Base-by-base conservation (phyloP, 73 alveolate species). In the Blepharisma japonicum region DNA sequence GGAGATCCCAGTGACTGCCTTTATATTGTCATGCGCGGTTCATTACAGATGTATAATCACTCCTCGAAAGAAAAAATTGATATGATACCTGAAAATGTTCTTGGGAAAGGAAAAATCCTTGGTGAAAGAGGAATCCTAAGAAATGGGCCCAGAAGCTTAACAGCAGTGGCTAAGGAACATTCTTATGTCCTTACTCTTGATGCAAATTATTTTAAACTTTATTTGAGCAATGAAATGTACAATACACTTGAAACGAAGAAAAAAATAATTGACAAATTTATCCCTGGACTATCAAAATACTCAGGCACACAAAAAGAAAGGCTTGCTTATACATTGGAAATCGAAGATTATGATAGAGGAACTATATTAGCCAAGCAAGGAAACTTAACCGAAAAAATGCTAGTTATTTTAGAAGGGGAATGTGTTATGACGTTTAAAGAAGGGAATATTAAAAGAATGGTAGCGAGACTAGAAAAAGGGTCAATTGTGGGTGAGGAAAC, bases 61-160 rank as follows among this genome's bases (percentile, higher is more conserved):
- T 11, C 27, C 67, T 11, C n/a, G 2, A 53, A 53, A 14, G 67
- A 20, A 14, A 53, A 14, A 53, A 53, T 1, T 53, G 42, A 32
- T 3, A 32, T 32, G 42, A 53, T 20, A 53, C 23, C 23, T 53
- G 67, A 53, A 20, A 11, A 20, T 14, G n/a, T 53, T 11, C 67
- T 53, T 53, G 23, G 27, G 2, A 53, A 53, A 53, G 67, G 67
- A 53, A 53, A 11, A 53, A 32, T 32, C 3, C 67, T 53, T 0
- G 67, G 67, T 20, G 67, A 53, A 53, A 53, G 67, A 53, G 67
- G 67, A 53, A 53, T 53, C n/a, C 67, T 53, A 11, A 53, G 23
- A 53, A 53, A 53, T 20, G 23, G 23, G 23, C 23, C 23, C 67
- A 11, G 67, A 14, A 53, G 67, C 67, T 20, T 53, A 4, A 53